These are phyloP conservation scores for Halophytophthora polymorphica DNA, from an alignment of 352 stramenopile genomes.

Conservation along the genomic window DNA sequence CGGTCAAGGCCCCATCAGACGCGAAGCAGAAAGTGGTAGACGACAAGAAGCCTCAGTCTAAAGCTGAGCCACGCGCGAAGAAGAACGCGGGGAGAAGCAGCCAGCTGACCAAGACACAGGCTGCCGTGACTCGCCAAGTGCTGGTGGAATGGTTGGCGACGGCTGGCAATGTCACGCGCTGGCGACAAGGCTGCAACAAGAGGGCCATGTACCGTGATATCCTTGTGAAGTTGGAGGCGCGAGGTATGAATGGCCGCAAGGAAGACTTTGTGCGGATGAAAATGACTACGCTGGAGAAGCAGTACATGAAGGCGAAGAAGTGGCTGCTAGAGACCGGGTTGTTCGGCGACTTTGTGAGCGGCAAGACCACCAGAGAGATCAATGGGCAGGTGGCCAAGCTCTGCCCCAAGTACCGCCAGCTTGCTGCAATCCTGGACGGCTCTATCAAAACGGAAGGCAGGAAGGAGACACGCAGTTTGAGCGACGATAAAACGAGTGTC, in stretches of 20 bases:
- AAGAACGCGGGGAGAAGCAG: too few relatives aligned
- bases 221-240: slow-evolving; percentile 18
- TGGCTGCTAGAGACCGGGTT: slow-evolving; percentile 40
- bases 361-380: slow-evolving; percentile 26
- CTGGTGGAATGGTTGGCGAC: slow-evolving; percentile 30
- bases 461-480: background rate
- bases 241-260: slow-evolving; percentile 21
- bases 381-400: slow-evolving; percentile 22
- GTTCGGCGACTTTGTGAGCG: slow-evolving; percentile 23
- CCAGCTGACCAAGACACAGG: too few relatives aligned
- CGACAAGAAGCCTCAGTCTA: slow-evolving; percentile 5
- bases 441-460: slow-evolving; percentile 21
- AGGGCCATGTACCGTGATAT: slow-evolving; percentile 23
- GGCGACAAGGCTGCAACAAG: slow-evolving; percentile 20
- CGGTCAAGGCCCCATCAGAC: too few relatives aligned
- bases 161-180: slow-evolving; percentile 33
- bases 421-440: slow-evolving; percentile 30
- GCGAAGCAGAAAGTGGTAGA: background rate
- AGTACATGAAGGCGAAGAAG: slow-evolving; percentile 33
- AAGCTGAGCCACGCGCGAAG: slow-evolving; percentile 12
- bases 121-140: too few relatives aligned
- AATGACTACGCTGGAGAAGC: slow-evolving; percentile 32
- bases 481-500: background rate
- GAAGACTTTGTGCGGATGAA: slow-evolving; percentile 30
- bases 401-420: slow-evolving; percentile 22